Evolutionary conservation across 78 protist species (phyloP), one percentile per base, ranked within the genome.

Genomic region (Dictyostelium intermedium): DNA sequence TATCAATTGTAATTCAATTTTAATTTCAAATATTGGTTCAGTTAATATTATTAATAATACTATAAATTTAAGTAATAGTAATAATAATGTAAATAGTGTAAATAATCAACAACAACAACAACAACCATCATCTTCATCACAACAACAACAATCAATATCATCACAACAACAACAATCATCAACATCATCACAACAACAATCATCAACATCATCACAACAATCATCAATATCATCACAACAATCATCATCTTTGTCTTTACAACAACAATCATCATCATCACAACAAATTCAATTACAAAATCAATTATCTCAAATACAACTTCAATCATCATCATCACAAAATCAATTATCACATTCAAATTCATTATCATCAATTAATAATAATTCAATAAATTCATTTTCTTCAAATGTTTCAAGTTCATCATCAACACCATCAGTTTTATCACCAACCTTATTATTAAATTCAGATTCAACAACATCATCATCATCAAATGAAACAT

Each of bases 391-490:
- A 10, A 27, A 25, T 6, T 61, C 72, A 25, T 61, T 27, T 25
- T 25, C n/a, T 66, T 66, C 74, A 11, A 66, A 66, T 66, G 25
- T 27, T 32, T 27, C 80, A 35, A 23, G 32, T 34, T 16, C 86
- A 5, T 35, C 70, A 34, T 25, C 86, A 34, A 82, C 86, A 35
- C 86, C 86, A 82, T 56, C 86, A 32, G 2, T 82, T 14, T 14
- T 25, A 35, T 82, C 86, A 35, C 43, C 86, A 27, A 39, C 76
- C n/a, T n/a, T n/a, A 56, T 30, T 56, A 82, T 34, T 27, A 18
- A 82, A 47, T n/a, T 14, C 73, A 7, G 53, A 30, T 35, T 16
- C 47, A 34, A 35, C 79, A 16, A 25, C 74, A 25, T 66, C 74
- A 16, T 66, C 74, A 25, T 66, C 74, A 66, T 27, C 74, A 66